Percentiles rank a stretch among this genome's conserved stretches.
Evolutionary conservation across 1,284 basidiomycete species (phyloP).

Genomic region (Boletus austroedulis): DNA sequence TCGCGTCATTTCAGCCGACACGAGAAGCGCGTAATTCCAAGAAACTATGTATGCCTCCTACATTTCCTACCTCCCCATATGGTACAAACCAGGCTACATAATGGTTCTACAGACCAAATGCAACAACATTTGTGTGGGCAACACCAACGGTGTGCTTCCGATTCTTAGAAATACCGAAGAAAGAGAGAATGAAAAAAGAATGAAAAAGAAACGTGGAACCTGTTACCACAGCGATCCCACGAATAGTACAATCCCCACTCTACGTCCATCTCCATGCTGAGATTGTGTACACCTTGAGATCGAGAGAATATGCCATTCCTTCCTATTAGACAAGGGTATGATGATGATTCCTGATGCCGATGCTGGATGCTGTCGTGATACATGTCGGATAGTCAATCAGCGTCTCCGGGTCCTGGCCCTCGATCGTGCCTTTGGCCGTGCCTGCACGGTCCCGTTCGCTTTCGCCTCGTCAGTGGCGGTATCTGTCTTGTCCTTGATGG

Average conservation of each 20-base stretch:
- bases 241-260: constrained; percentile 17
- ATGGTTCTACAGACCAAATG: constrained; percentile 22
- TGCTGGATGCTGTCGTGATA: constrained; percentile 15
- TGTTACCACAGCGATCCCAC: constrained; percentile 9
- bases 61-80: constrained; percentile 21
- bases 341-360: constrained; percentile 13
- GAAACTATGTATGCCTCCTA: constrained; percentile 19
- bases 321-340: constrained; percentile 24
- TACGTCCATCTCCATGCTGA: constrained; percentile 10
- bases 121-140: constrained; percentile 21
- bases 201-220: neutral
- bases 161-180: constrained; percentile 21
- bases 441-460: constrained; percentile 20
- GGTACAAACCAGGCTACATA: constrained; percentile 27
- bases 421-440: constrained; percentile 34
- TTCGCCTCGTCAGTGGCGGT: constrained; percentile 14
- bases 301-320: constrained; percentile 22
- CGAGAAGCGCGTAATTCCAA: constrained; percentile 17
- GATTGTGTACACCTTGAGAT: constrained; percentile 29
- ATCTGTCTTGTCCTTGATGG: constrained; percentile 22
- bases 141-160: constrained; percentile 10
- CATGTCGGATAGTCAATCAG: constrained; percentile 18
- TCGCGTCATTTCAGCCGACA: constrained; percentile 18
- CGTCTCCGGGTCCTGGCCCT: constrained; percentile 32
- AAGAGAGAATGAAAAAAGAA: neutral